Evolutionary conservation across 2,329 filamentous ascomycete genomes (phyloP), one percentile per base, ranked within the genome.

Genomic region (Aspergillus japonicus): DNA sequence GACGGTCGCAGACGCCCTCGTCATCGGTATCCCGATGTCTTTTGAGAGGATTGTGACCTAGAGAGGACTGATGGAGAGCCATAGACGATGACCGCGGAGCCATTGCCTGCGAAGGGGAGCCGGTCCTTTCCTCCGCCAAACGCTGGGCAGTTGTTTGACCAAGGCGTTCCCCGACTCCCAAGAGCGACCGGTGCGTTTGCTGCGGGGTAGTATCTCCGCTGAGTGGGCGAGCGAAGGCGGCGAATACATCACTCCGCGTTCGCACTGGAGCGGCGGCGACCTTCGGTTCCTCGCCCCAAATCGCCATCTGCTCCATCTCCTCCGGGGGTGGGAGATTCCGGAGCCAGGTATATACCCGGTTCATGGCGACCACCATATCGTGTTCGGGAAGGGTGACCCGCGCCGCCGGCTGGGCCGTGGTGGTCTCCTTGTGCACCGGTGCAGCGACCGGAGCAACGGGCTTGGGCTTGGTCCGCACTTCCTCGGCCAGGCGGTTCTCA

Each of bases 21-120:
- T 62, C 62, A 16, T 61, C 48, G 10, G 55, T 52, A 4, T 66
- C 65, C n/a, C 58, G 61, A 7, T 56, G 56, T 47, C 65, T 52
- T 44, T 67, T 44, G n/a, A 44, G 39, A 16, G 39, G 39, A 19
- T 44, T 67, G 11, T 55, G 50, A 39, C 24, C 47, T 21, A 49
- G 2, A 8, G 50, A 44, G 24, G 50, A 21, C 11, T 54, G 29
- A 23, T 24, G 33, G 21, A 54, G 50, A n/a, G 47, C 53, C 47
- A 47, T 19, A 24, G 53, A 48, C n/a, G 42, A 39, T 16, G 39
- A 26, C 16, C 50, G 56, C 5, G 26, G 12, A 19, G 44, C 39
- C 39, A 44, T n/a, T 19, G 12, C 39, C 39, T 44, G 39, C 6
- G 39, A 44, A 14, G 39, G 16, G n/a, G 39, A 44, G 16, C 16